Percentiles rank a stretch among this genome's conserved stretches.
Conservation (phyloP, 148 eudicot genomes). For the Spergularia marina region DNA sequence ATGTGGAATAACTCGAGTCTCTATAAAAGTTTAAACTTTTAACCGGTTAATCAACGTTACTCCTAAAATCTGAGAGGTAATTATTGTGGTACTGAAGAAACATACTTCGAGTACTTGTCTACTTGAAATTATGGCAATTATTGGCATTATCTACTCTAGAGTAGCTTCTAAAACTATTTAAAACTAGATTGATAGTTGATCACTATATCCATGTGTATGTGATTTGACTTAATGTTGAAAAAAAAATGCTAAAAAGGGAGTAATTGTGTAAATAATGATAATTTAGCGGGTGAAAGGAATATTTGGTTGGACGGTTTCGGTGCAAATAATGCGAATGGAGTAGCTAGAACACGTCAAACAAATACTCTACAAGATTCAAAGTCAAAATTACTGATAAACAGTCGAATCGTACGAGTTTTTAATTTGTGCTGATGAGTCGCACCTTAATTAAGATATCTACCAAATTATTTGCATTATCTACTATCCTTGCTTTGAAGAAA, state of each 20-base stretch:
- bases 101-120: not conserved
- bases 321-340: conserved; percentile 23
- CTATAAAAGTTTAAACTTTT: too few relatives aligned
- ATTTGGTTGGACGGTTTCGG: conserved; percentile 10
- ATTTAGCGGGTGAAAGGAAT: conserved; percentile 5
- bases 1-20: too few relatives aligned
- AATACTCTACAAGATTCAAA: conserved; percentile 14
- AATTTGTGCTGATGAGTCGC: conserved; percentile 14
- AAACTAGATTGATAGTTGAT: too few relatives aligned
- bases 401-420: not conserved
- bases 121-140: not conserved
- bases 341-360: conserved; percentile 28
- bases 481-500: not conserved
- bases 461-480: conserved; percentile 19
- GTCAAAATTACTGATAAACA: not conserved
- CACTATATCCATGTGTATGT: not conserved
- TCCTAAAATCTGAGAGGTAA: too few relatives aligned
- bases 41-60: too few relatives aligned
- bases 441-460: conserved; percentile 13
- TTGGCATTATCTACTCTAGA: not conserved
- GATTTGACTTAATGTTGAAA: not conserved
- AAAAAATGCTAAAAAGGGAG: not conserved
- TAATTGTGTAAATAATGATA: not conserved
- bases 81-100: too few relatives aligned
- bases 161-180: too few relatives aligned